Evolutionary conservation across 1,284 basidiomycete species (phyloP).

Genomic region (Leccinum proliferum): DNA sequence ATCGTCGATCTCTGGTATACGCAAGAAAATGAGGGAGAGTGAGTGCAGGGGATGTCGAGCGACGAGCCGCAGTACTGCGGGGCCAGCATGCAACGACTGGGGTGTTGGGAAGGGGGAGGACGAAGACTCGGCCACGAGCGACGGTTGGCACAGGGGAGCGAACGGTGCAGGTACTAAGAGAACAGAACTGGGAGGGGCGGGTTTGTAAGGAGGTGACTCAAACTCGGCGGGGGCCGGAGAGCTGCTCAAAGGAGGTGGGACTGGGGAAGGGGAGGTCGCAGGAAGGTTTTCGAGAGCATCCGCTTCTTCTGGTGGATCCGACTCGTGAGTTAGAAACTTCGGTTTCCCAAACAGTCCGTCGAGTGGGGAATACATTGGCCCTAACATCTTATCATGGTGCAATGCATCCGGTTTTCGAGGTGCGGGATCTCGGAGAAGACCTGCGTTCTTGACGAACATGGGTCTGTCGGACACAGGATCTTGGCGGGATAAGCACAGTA

Average conservation of each 20-base stretch:
- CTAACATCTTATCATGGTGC: neutral
- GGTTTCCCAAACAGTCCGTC: slow-evolving; percentile 18
- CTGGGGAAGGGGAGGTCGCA: slow-evolving; percentile 4
- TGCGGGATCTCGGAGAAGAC: slow-evolving; percentile 17
- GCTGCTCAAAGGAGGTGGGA: slow-evolving; percentile 26
- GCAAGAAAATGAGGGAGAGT: slow-evolving; percentile 52
- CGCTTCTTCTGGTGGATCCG: slow-evolving; percentile 16
- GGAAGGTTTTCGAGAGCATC: neutral
- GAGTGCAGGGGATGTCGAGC: slow-evolving; percentile 61
- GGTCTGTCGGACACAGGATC: slow-evolving; percentile 1
- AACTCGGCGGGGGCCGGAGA: slow-evolving; percentile 17
- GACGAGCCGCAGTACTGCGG: slow-evolving; percentile 64
- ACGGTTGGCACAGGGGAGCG: neutral
- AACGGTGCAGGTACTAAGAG: neutral
- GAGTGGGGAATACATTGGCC: neutral
- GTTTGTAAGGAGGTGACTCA: neutral
- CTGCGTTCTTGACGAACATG: slow-evolving; percentile 19
- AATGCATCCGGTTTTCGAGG: neutral
- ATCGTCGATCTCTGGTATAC: slow-evolving; percentile 77
- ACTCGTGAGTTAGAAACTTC: slow-evolving; percentile 12
- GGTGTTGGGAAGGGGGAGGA: slow-evolving; percentile 76
- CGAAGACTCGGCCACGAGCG: neutral
- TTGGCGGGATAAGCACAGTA: neutral
- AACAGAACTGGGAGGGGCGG: neutral
- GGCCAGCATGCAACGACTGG: slow-evolving; percentile 51